A percentile compares a stretch with the other conserved stretches of the same genome.
Evolutionary conservation across 176 grass and related monocot genomes (phyloP).

Genomic region (Lolium rigidum): DNA sequence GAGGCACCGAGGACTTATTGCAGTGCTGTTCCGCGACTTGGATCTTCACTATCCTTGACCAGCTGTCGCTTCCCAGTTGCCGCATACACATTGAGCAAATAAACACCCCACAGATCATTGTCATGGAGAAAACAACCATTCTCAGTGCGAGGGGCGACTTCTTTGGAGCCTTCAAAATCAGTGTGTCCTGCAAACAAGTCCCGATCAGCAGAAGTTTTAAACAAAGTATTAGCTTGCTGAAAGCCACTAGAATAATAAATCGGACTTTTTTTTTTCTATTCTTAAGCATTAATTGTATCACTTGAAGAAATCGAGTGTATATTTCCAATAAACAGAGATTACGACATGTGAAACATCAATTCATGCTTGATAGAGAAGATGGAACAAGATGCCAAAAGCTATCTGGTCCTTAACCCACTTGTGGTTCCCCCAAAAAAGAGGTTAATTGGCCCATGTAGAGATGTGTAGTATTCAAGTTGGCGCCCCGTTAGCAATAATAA

Average conservation of each 20-base stretch:
- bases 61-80: constrained; percentile 66
- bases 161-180: constrained; percentile 71
- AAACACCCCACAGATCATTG: constrained; percentile 78
- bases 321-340: neutral
- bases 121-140: constrained; percentile 65
- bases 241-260: neutral
- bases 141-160: constrained; percentile 65
- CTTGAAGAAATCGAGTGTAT: neutral
- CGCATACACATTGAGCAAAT: constrained; percentile 80
- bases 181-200: constrained; percentile 57
- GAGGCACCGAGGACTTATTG: constrained; percentile 45
- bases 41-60: constrained; percentile 69
- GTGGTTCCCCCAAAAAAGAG: neutral
- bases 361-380: neutral
- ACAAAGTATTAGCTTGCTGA: constrained; percentile 3
- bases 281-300: neutral
- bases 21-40: constrained; percentile 55
- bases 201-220: neutral
- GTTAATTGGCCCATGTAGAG: constrained; percentile 5
- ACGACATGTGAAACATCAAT: neutral
- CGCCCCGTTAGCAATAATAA: constrained; percentile 15
- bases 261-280: neutral
- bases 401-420: constrained; percentile 6
- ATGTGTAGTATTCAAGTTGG: neutral
- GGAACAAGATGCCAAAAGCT: neutral